Conservation (phyloP, 139 green algal genomes). For the Spirogloea muscicola region DNA sequence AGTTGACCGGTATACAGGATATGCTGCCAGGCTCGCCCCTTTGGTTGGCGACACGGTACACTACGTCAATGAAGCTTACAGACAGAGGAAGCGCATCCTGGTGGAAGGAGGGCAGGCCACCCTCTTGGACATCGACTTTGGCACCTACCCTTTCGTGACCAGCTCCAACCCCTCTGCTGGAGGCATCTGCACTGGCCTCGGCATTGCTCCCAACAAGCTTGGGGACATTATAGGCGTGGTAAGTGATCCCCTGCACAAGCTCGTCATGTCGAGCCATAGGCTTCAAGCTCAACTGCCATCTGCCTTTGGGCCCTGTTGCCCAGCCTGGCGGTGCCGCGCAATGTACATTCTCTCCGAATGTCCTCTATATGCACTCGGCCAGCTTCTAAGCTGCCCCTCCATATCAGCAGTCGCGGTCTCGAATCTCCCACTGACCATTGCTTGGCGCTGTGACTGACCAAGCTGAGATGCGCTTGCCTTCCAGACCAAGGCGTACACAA, state of each 20-base stretch:
- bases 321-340: too few species aligned
- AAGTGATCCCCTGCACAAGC: too few species aligned
- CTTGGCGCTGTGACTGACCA: too few species aligned
- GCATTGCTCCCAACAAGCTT: constrained; percentile 83
- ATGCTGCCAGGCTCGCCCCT: constrained; percentile 60
- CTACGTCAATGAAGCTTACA: constrained; percentile 50
- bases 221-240: constrained; percentile 86
- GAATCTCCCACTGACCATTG: too few species aligned
- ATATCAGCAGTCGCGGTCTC: too few species aligned
- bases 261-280: too few species aligned
- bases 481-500: constrained; percentile 96
- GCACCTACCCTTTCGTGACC: constrained; percentile 99
- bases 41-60: constrained; percentile 85
- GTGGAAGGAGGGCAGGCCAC: constrained; percentile 98
- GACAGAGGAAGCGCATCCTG: constrained; percentile 77
- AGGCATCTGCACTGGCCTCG: constrained; percentile 87
- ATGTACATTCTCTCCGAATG: too few species aligned
- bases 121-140: constrained; percentile 98
- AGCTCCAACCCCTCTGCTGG: constrained; percentile 94
- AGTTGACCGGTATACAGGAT: constrained; percentile 68
- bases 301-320: too few species aligned
- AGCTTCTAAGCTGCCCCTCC: too few species aligned
- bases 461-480: not conserved
- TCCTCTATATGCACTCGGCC: too few species aligned
- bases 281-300: too few species aligned